Percentiles rank a stretch among this genome's conserved stretches.
Conservation (phyloP, 2,329 filamentous ascomycete genomes). For the Sporothrix mexicana region DNA sequence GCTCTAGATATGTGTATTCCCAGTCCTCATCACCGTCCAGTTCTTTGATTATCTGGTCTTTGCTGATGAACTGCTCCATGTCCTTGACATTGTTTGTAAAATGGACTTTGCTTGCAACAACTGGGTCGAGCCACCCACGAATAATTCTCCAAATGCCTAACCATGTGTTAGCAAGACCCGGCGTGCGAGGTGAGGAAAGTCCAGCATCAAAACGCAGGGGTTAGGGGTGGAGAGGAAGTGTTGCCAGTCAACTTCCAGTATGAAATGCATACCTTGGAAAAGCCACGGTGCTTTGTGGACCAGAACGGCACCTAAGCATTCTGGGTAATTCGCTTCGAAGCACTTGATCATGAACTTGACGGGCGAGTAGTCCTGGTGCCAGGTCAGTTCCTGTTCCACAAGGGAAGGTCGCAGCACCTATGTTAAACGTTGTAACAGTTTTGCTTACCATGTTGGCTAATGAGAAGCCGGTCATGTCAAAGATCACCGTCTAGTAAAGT, state of each 20-base stretch:
- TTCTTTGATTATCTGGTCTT: conserved; percentile 75
- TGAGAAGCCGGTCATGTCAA: conserved; percentile 94
- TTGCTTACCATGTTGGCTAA: conserved; percentile 84
- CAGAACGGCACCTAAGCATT: conserved; percentile 85
- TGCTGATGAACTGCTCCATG: conserved; percentile 75
- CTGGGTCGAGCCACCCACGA: conserved; percentile 93
- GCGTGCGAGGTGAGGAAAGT: not conserved
- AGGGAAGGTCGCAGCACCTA: not conserved
- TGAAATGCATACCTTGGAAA: conserved; percentile 72
- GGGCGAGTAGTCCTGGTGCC: conserved; percentile 78
- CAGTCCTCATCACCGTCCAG: conserved; percentile 86
- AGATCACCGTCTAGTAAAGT: conserved; percentile 75
- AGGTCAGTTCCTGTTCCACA: conserved; percentile 33
- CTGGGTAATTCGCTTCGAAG: conserved; percentile 98
- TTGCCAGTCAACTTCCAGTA: not conserved
- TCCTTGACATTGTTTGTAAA: conserved; percentile 86
- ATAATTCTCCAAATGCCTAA: conserved; percentile 95
- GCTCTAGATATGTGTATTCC: conserved; percentile 82
- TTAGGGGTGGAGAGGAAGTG: not conserved
- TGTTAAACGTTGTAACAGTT: too few relatives aligned
- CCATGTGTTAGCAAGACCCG: conserved; percentile 26
- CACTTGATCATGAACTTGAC: conserved; percentile 99
- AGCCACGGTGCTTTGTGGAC: conserved; percentile 98
- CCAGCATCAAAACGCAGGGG: not conserved
- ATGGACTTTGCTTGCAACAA: conserved; percentile 91